Percentiles rank a stretch among this genome's conserved stretches.
Conservation (phyloP, 1,284 basidiomycete genomes). For the Moesziomyces sp. region DNA sequence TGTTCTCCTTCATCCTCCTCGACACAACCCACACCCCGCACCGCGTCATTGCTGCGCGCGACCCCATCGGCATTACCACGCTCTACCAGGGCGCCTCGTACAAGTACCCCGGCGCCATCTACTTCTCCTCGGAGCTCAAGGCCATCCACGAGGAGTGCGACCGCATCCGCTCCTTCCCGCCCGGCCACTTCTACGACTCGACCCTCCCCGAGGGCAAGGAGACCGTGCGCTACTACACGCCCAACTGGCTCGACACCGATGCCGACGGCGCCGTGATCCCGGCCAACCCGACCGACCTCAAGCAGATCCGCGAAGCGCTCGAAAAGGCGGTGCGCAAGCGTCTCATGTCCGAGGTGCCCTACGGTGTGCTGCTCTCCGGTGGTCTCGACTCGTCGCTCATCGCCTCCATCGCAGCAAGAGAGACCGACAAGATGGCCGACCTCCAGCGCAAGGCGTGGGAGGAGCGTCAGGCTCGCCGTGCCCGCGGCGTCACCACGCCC, state of each 20-base stretch:
- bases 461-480: constrained; percentile 65
- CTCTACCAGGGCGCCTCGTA: constrained; percentile 96
- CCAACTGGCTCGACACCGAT: constrained; percentile 68
- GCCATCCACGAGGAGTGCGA: constrained; percentile 92
- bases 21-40: constrained; percentile 91
- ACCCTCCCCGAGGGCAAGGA: constrained; percentile 64
- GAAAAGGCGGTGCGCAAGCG: constrained; percentile 94
- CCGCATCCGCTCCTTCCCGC: constrained; percentile 93
- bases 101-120: constrained; percentile 82
- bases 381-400: constrained; percentile 97
- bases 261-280: constrained; percentile 74
- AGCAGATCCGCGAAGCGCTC: constrained; percentile 74
- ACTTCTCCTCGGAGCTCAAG: constrained; percentile 97
- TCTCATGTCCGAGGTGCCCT: constrained; percentile 98
- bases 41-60: constrained; percentile 91
- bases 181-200: constrained; percentile 80
- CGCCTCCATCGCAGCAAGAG: constrained; percentile 93
- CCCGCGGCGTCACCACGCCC: constrained; percentile 54
- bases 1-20: constrained; percentile 97
- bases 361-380: constrained; percentile 94
- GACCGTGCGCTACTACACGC: constrained; percentile 67
- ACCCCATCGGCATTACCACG: constrained; percentile 98
- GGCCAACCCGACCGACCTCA: constrained; percentile 77
- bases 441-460: constrained; percentile 73
- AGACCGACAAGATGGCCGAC: constrained; percentile 83